phyloP scores from a whole-genome alignment of 805 yeast species.

The Metschnikowia koreensis region DNA sequence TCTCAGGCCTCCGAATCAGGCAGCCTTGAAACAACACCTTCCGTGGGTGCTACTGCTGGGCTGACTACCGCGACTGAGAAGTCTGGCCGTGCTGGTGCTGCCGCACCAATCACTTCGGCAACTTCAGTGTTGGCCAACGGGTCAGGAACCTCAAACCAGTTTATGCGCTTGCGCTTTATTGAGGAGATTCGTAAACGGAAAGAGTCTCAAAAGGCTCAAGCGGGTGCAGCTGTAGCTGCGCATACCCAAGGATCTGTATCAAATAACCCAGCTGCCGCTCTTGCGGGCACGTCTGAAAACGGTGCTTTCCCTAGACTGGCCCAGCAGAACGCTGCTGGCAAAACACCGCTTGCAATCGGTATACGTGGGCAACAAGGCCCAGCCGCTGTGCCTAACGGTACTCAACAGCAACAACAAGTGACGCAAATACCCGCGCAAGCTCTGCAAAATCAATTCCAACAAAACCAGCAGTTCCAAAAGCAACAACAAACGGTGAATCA shows the following conservation, averaged over 20 bases:
- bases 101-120: conserved; percentile 13
- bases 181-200: conserved; percentile 79
- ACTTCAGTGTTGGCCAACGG: conserved; percentile 21
- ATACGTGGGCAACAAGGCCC: neutral
- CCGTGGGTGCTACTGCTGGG: conserved; percentile 11
- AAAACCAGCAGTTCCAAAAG: conserved; percentile 11
- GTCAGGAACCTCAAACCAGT: conserved; percentile 54
- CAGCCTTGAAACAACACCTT: conserved; percentile 19
- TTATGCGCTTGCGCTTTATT: conserved; percentile 81
- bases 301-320: neutral
- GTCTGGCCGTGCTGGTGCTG: conserved; percentile 4
- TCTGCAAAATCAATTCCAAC: conserved; percentile 10
- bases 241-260: conserved; percentile 24
- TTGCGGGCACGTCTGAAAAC: neutral
- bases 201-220: conserved; percentile 42
- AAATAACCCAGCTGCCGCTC: conserved; percentile 1
- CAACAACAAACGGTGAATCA: conserved; percentile 5
- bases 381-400: neutral
- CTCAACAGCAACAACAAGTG: conserved; percentile 7
- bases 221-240: conserved; percentile 41
- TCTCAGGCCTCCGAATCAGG: conserved; percentile 12
- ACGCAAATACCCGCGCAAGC: conserved; percentile 1
- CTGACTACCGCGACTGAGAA: conserved; percentile 6
- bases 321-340: neutral
- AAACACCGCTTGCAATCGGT: neutral